phyloP scores from a whole-genome alignment of 768 basidiomycete species.

The Tulasnella calospora region DNA sequence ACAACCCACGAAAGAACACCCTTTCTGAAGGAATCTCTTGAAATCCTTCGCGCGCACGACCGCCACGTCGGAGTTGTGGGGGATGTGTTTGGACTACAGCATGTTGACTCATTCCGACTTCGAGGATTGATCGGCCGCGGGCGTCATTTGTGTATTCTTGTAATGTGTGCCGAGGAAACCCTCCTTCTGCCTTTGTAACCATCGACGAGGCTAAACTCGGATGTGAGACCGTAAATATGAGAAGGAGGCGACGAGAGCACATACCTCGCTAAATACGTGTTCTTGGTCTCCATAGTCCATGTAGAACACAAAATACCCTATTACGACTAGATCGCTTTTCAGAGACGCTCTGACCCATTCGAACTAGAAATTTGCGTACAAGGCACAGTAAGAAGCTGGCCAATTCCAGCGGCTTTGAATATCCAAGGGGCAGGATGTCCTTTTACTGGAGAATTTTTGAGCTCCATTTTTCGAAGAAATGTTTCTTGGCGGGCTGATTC shows the following conservation, averaged over 20 bases:
- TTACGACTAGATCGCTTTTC: background rate
- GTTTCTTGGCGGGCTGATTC: slow-evolving; percentile 1
- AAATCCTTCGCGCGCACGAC: too few relatives aligned
- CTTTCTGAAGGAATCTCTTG: too few relatives aligned
- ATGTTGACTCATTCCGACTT: background rate
- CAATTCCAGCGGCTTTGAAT: slow-evolving; percentile 9
- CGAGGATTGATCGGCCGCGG: background rate
- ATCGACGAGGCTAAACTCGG: slow-evolving; percentile 18
- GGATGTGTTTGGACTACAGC: background rate
- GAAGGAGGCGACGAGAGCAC: background rate
- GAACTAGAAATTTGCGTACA: background rate
- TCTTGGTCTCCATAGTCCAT: slow-evolving; percentile 23
- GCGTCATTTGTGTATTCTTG: background rate
- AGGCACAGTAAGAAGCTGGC: slow-evolving; percentile 17
- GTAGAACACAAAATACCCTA: slow-evolving; percentile 25
- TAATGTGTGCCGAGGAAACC: background rate
- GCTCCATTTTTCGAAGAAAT: slow-evolving; percentile 4
- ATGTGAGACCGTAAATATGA: background rate
- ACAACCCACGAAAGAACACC: too few relatives aligned
- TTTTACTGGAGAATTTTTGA: background rate
- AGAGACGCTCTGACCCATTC: background rate
- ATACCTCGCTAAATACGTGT: slow-evolving; percentile 24
- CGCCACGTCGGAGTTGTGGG: too few relatives aligned
- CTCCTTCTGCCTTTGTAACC: slow-evolving; percentile 20
- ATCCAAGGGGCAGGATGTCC: slow-evolving; percentile 17